Evolutionary conservation across 345 rosid genomes (phyloP).

Genomic region (Microcos paniculata): DNA sequence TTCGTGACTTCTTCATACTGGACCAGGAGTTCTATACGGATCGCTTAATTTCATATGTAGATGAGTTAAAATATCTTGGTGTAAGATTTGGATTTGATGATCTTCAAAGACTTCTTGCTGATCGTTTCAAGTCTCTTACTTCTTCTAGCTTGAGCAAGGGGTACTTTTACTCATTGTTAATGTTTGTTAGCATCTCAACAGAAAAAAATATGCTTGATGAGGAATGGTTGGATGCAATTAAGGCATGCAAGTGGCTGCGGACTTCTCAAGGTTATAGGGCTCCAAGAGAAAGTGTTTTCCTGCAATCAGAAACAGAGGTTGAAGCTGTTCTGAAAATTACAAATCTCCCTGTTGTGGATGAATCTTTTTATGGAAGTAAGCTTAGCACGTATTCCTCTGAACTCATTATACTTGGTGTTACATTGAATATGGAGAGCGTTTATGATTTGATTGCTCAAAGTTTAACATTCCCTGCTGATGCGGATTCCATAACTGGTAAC

Average conservation of each 20-base stretch:
- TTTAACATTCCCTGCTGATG: not conserved
- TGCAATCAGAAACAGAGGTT: not conserved
- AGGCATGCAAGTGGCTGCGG: not conserved
- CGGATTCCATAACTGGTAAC: not conserved
- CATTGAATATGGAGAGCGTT: not conserved
- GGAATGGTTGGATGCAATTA: not conserved
- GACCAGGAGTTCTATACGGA: not conserved
- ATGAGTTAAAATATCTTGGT: conserved; percentile 9
- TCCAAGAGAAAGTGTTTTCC: not conserved
- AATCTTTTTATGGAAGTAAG: conserved; percentile 1
- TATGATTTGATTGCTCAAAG: not conserved
- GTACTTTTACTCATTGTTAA: not conserved
- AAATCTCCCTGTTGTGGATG: not conserved
- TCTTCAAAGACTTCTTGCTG: not conserved
- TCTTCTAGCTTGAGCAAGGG: not conserved
- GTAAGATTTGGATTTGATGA: not conserved
- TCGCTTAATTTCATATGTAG: not conserved
- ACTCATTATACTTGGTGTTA: not conserved
- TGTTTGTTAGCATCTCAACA: not conserved
- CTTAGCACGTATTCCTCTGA: not conserved
- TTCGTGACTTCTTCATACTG: not conserved
- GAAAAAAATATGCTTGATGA: not conserved
- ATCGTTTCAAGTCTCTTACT: not conserved
- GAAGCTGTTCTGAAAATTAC: not conserved
- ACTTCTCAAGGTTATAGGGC: not conserved